These are phyloP conservation scores for Aspergillus nanangensis DNA, from an alignment of 495 filamentous ascomycete species.

Conservation along the genomic window DNA sequence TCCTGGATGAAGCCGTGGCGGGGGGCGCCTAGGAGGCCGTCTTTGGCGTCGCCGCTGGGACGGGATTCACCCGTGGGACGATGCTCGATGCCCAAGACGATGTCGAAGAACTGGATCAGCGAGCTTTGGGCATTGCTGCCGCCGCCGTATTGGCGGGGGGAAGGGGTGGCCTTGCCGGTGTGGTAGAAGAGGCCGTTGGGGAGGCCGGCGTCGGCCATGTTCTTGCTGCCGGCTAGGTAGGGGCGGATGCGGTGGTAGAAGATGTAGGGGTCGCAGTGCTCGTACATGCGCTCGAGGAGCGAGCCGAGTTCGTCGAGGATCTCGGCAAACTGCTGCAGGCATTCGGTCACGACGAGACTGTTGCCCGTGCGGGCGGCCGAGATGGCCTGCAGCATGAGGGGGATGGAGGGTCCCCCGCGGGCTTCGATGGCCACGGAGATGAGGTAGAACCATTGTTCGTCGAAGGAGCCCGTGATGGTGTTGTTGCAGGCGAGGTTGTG, in stretches of 20 bases:
- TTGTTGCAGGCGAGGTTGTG: conserved; percentile 79
- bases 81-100: conserved; percentile 87
- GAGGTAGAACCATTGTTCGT: conserved; percentile 98
- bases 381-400: conserved; percentile 84
- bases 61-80: conserved; percentile 76
- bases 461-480: conserved; percentile 91
- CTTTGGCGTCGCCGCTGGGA: conserved; percentile 25
- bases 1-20: conserved; percentile 91
- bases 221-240: conserved; percentile 92
- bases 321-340: conserved; percentile 75
- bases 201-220: conserved; percentile 90
- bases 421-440: conserved; percentile 95
- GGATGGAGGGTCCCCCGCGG: conserved; percentile 80
- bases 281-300: conserved; percentile 80
- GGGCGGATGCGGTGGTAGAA: conserved; percentile 94
- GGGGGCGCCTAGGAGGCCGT: conserved; percentile 51
- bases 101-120: conserved; percentile 90
- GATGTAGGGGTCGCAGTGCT: conserved; percentile 85
- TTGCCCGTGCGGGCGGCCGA: conserved; percentile 71
- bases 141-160: conserved; percentile 76
- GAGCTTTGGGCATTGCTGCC: conserved; percentile 96
- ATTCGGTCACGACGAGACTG: conserved; percentile 63
- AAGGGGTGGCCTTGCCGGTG: conserved; percentile 58
- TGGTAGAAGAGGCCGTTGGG: conserved; percentile 86
- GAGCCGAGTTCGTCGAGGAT: conserved; percentile 75